A percentile compares a stretch with the other conserved stretches of the same genome.
Evolutionary conservation across 495 filamentous ascomycete species (phyloP).

Genomic region (Penicillium cosmopolitanum): DNA sequence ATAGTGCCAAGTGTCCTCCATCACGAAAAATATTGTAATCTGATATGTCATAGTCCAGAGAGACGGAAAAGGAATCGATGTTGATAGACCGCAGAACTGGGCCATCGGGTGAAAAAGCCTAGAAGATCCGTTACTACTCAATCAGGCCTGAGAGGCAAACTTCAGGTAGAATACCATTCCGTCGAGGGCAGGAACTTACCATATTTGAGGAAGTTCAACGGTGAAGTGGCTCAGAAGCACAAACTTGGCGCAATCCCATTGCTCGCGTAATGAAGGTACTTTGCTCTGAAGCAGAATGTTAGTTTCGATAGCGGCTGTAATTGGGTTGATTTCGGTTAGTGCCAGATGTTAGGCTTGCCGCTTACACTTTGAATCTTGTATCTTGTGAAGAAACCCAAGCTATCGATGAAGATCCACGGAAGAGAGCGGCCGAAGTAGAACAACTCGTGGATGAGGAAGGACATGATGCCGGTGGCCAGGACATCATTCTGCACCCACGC

Average conservation of each 20-base stretch:
- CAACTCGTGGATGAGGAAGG: constrained; percentile 83
- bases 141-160: constrained; percentile 1
- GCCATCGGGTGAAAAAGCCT: constrained; percentile 96
- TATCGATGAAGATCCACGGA: constrained; percentile 86
- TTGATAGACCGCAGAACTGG: constrained; percentile 86
- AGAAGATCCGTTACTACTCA: constrained; percentile 10
- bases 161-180: constrained; percentile 12
- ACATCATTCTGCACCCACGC: constrained; percentile 90
- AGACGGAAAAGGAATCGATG: constrained; percentile 86
- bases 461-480: constrained; percentile 90
- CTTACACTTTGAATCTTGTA: constrained; percentile 85
- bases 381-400: constrained; percentile 80
- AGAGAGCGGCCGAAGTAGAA: constrained; percentile 86
- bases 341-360: constrained; percentile 20
- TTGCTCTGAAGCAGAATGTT: constrained; percentile 63
- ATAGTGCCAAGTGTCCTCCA: constrained; percentile 99
- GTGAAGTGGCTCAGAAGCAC: constrained; percentile 95
- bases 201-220: constrained; percentile 96
- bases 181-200: constrained; percentile 36
- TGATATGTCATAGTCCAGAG: constrained; percentile 86
- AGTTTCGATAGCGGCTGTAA: constrained; percentile 4
- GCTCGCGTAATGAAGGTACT: constrained; percentile 84
- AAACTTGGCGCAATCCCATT: constrained; percentile 90
- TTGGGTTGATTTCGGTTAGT: constrained; percentile 17
- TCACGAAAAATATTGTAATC: constrained; percentile 90